These are phyloP conservation scores for Lepidium aucheri DNA, from an alignment of 345 rosid species.

Conservation along the genomic window DNA sequence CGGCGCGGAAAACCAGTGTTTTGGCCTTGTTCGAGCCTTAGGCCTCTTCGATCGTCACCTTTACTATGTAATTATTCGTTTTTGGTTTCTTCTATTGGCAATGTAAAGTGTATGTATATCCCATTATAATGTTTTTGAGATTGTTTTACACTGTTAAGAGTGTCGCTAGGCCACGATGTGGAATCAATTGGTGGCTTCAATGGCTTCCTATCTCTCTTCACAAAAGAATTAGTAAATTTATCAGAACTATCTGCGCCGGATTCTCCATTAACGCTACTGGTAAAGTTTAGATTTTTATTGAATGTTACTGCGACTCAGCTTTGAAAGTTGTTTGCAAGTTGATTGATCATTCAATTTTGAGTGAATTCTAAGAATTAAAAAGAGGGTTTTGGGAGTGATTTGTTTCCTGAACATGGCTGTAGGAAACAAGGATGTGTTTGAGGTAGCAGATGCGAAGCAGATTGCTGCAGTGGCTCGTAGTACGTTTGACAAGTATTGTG, in stretches of 20 bases:
- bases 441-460: conserved; percentile 66
- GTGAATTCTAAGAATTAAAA: not conserved
- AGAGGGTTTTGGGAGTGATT: not conserved
- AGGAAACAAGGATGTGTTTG: conserved; percentile 45
- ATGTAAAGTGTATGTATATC: not conserved
- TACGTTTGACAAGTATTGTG: conserved; percentile 47
- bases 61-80: conserved; percentile 32
- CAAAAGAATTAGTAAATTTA: conserved; percentile 32
- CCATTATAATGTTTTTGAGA: not conserved
- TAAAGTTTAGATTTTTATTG: not conserved
- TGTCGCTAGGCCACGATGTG: conserved; percentile 69
- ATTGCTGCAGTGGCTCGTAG: conserved; percentile 66
- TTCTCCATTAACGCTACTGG: conserved; percentile 27
- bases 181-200: conserved; percentile 63
- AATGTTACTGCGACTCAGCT: not conserved
- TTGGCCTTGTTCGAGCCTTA: conserved; percentile 77
- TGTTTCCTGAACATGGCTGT: conserved; percentile 7
- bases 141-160: conserved; percentile 37
- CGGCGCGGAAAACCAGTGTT: conserved; percentile 89
- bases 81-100: not conserved
- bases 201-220: conserved; percentile 78
- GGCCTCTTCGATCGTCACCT: conserved; percentile 62
- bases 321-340: not conserved
- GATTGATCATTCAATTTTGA: not conserved
- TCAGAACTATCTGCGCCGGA: conserved; percentile 30